Conservation (phyloP, 371 early-diverging fungal species). For the Mucor saturninus region DNA sequence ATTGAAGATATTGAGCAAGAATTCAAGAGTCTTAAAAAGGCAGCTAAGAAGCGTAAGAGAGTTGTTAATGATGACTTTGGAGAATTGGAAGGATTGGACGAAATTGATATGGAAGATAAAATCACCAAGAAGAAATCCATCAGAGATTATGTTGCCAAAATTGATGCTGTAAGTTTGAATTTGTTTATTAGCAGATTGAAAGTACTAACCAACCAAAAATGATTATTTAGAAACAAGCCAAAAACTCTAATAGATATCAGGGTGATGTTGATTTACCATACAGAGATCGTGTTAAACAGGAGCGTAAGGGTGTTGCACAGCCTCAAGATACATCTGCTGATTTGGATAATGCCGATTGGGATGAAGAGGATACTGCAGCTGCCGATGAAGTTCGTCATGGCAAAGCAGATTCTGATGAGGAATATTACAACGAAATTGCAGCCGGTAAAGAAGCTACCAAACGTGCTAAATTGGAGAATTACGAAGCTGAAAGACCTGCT, state of each 20-base stretch:
- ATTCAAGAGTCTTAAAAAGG: constrained; percentile 53
- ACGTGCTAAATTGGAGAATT: constrained; percentile 51
- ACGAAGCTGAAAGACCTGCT: constrained; percentile 47
- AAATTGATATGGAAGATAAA: constrained; percentile 84
- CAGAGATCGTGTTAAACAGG: constrained; percentile 58
- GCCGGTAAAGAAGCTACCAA: constrained; percentile 53
- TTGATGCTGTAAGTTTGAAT: constrained; percentile 65
- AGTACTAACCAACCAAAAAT: not conserved
- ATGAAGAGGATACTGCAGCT: constrained; percentile 54
- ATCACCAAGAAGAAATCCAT: constrained; percentile 68
- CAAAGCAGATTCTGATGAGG: constrained; percentile 49
- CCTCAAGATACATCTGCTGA: constrained; percentile 65
- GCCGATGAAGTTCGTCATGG: constrained; percentile 46
- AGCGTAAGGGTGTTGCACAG: constrained; percentile 63
- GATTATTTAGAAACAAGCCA: constrained; percentile 40
- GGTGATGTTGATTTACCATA: constrained; percentile 84
- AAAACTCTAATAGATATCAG: constrained; percentile 54
- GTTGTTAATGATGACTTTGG: constrained; percentile 73
- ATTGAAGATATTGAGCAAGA: constrained; percentile 52
- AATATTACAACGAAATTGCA: constrained; percentile 62
- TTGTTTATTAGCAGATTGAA: not conserved
- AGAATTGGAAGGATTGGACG: constrained; percentile 75
- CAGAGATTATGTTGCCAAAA: constrained; percentile 73
- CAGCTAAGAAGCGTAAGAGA: constrained; percentile 53
- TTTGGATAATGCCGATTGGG: constrained; percentile 67